Evolutionary conservation across 1,284 basidiomycete species (phyloP), one percentile per base, ranked within the genome.

Genomic region (Boletus calvinii): DNA sequence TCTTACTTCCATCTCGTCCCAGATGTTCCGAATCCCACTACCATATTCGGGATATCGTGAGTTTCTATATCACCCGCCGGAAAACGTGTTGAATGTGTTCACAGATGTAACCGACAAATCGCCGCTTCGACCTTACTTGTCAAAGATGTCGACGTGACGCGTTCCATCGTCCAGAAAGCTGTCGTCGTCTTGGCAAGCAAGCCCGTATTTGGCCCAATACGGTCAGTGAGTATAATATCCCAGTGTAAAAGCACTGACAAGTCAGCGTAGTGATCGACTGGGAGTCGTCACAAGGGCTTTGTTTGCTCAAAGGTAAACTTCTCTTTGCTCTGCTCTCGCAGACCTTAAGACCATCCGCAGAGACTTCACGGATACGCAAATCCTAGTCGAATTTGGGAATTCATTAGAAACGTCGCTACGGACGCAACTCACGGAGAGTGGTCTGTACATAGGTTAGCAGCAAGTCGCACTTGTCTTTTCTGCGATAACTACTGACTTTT

Each of bases 131-230:
- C 87, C 18, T 77, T 99, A n/a, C 74, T 94, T 6, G 84, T 87
- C 49, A 90, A 90, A 63, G 84, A 85, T 24, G 77, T 84, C 13
- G 94, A 98, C 63, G 93, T 99, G 9, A 98, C 96, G 6, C 84
- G 96, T 17, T 94, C 91, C 26, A 98, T 90, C 13, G 96, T 99
- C 0, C 96, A 99, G 70, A 99, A 99, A 68, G 96, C 97, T 0
- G 91, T 99, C 4, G 92, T 99, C 0, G 91, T 99, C 2, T 77
- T 99, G 32, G 94, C 93, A 2, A 87, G 87, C 5, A 92, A 92
- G 63, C 92, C 92, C 0, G 81, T 94, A 1, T 96, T 95, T 66
- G 92, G 91, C 20, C 88, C 89, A 35, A 90, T 92, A 71, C 79
- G 90, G 86, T 87, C 45, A 30, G 77, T 61, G 6, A 1, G 10